A percentile compares a stretch with the other conserved stretches of the same genome.
phyloP scores from a whole-genome alignment of 805 yeast species.

The Brettanomyces sp. region DNA sequence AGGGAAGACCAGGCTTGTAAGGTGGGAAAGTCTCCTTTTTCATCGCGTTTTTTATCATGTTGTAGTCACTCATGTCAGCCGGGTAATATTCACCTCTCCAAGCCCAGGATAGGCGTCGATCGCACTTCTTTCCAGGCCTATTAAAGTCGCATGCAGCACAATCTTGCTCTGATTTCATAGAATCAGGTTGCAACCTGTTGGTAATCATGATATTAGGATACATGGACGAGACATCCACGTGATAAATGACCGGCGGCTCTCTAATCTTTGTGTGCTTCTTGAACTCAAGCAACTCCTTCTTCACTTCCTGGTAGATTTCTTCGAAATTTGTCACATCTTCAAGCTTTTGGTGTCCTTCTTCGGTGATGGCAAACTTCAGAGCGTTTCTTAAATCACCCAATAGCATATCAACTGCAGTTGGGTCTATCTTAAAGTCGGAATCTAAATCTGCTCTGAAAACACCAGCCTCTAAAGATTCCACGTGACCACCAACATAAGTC shows the following conservation, averaged over 20 bases:
- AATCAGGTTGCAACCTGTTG: conserved; percentile 94
- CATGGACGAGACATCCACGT: conserved; percentile 99
- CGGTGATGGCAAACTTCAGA: conserved; percentile 71
- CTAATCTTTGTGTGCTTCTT: conserved; percentile 51
- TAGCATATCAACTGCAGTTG: conserved; percentile 74
- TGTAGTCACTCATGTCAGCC: conserved; percentile 82
- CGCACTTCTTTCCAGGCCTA: conserved; percentile 90
- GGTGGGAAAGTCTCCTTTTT: conserved; percentile 72
- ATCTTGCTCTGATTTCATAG: conserved; percentile 89
- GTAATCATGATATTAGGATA: conserved; percentile 98
- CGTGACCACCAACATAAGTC: conserved; percentile 98
- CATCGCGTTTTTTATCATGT: conserved; percentile 77
- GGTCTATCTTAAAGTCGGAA: conserved; percentile 67
- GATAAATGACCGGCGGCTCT: conserved; percentile 85
- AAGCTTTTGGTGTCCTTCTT: conserved; percentile 64
- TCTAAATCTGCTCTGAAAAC: conserved; percentile 87
- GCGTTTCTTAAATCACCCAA: conserved; percentile 66
- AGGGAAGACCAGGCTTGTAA: conserved; percentile 44
- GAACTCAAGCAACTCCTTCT: conserved; percentile 44
- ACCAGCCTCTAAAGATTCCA: conserved; percentile 95
- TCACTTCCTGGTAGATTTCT: conserved; percentile 57
- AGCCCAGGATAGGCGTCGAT: conserved; percentile 85
- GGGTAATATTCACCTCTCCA: conserved; percentile 98
- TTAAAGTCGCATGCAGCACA: conserved; percentile 98
- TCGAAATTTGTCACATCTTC: conserved; percentile 76